A percentile compares a stretch with the other conserved stretches of the same genome.
Evolutionary conservation across 148 eudicot genomes (phyloP).

Genomic region (Rhododendron ferrugineum): DNA sequence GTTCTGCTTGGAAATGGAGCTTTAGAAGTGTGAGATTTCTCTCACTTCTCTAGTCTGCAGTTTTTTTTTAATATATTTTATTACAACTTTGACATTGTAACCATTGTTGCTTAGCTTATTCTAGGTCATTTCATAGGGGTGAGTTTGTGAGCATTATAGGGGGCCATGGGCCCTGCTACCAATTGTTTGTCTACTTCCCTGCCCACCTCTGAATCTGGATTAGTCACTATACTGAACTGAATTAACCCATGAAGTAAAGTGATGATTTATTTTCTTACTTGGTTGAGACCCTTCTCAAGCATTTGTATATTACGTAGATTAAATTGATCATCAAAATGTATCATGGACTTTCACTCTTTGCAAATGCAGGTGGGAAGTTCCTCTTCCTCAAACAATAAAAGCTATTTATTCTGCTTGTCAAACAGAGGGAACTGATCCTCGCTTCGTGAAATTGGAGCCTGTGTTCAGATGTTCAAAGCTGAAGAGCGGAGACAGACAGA

Average conservation of each 20-base stretch:
- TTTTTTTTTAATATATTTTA: background rate
- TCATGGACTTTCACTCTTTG: conserved; percentile 4
- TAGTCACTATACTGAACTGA: background rate
- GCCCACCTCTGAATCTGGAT: background rate
- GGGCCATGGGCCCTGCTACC: background rate
- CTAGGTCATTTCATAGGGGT: background rate
- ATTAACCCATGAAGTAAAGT: background rate
- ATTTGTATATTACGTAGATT: background rate
- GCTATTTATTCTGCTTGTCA: conserved; percentile 43
- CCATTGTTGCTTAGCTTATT: background rate
- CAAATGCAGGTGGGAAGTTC: conserved; percentile 86
- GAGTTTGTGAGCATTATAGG: background rate
- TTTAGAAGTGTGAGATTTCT: conserved; percentile 78
- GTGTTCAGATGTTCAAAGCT: conserved; percentile 73
- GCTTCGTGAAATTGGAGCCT: conserved; percentile 72
- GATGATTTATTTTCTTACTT: background rate
- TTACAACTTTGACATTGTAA: background rate
- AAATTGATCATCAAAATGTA: background rate
- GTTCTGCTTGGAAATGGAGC: conserved; percentile 90
- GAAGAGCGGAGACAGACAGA: conserved; percentile 60
- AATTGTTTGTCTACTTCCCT: background rate
- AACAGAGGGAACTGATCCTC: conserved; percentile 63
- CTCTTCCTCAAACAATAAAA: conserved; percentile 58
- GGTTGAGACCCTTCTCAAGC: conserved; percentile 1
- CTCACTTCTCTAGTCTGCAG: background rate